Conservation (phyloP, 1,139 yeast genomes). For the Geotrichum australiense region DNA sequence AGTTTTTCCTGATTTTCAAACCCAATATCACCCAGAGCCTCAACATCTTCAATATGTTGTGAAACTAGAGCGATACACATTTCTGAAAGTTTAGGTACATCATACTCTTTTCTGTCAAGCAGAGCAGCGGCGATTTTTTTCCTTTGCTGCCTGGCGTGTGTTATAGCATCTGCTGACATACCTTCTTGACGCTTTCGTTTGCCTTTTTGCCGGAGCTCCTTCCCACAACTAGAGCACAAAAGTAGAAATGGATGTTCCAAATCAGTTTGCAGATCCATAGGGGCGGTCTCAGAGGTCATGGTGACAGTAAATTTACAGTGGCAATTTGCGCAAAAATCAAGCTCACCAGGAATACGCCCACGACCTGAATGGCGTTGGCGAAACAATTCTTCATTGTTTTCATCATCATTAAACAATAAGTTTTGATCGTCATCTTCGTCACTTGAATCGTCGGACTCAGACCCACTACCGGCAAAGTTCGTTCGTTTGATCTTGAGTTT, state of each 20-base stretch:
- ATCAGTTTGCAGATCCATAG: constrained; percentile 13
- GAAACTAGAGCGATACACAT: constrained; percentile 67
- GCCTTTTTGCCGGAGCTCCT: constrained; percentile 37
- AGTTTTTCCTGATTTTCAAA: constrained; percentile 55
- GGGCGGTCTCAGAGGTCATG: constrained; percentile 17
- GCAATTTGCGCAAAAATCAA: constrained; percentile 28
- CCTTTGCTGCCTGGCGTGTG: constrained; percentile 63
- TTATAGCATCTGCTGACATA: constrained; percentile 37
- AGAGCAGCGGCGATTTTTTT: constrained; percentile 79
- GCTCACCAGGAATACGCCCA: constrained; percentile 26
- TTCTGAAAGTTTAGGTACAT: constrained; percentile 69
- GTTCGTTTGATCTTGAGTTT: neutral
- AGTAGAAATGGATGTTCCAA: constrained; percentile 20
- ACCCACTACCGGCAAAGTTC: constrained; percentile 14
- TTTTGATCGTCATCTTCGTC: constrained; percentile 1
- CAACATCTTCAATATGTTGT: constrained; percentile 66
- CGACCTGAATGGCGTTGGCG: constrained; percentile 14
- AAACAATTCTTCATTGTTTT: constrained; percentile 21
- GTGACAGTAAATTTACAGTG: constrained; percentile 20
- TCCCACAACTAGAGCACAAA: constrained; percentile 57
- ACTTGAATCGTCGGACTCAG: constrained; percentile 18
- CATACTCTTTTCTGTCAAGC: constrained; percentile 57
- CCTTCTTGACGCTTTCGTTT: constrained; percentile 36
- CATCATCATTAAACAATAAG: constrained; percentile 20
- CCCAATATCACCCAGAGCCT: constrained; percentile 75